phyloP scores from a whole-genome alignment of 2,329 filamentous ascomycete species.

The Ascochyta pisi region DNA sequence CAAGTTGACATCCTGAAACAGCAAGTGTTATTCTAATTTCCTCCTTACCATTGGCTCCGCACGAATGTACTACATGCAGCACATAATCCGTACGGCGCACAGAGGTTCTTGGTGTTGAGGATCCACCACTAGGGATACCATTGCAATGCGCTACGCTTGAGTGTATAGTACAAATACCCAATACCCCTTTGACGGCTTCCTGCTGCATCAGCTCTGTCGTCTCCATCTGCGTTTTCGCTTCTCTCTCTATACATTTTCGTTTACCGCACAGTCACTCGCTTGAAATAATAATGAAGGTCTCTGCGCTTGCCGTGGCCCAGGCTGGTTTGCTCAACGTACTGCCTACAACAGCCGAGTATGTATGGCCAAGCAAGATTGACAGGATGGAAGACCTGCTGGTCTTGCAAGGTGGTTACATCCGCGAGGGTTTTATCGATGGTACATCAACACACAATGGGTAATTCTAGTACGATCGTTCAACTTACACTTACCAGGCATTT shows the following conservation, averaged over 20 bases:
- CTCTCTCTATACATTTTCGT: neutral
- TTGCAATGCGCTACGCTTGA: neutral
- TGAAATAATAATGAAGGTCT: conserved; percentile 4
- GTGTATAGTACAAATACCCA: neutral
- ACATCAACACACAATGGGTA: neutral
- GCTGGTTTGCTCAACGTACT: conserved; percentile 9
- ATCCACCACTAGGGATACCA: neutral
- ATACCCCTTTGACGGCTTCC: neutral
- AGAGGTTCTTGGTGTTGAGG: neutral
- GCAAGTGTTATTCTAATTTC: conserved; percentile 13
- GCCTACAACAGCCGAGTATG: conserved; percentile 15
- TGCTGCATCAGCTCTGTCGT: neutral
- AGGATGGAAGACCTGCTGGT: conserved; percentile 18
- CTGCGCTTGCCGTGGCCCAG: conserved; percentile 5
- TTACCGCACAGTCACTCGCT: conserved; percentile 7
- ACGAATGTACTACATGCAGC: neutral
- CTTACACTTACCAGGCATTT: conserved; percentile 18
- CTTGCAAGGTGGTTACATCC: conserved; percentile 14
- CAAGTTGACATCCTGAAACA: conserved; percentile 7
- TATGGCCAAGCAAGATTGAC: conserved; percentile 14
- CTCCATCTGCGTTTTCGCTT: neutral
- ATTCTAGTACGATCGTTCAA: neutral
- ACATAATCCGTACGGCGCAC: neutral
- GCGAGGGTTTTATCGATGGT: conserved; percentile 14
- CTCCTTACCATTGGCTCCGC: conserved; percentile 6